These are phyloP conservation scores for Sporothrix variecibatus DNA, from an alignment of 2,329 filamentous ascomycete species.

Conservation along the genomic window DNA sequence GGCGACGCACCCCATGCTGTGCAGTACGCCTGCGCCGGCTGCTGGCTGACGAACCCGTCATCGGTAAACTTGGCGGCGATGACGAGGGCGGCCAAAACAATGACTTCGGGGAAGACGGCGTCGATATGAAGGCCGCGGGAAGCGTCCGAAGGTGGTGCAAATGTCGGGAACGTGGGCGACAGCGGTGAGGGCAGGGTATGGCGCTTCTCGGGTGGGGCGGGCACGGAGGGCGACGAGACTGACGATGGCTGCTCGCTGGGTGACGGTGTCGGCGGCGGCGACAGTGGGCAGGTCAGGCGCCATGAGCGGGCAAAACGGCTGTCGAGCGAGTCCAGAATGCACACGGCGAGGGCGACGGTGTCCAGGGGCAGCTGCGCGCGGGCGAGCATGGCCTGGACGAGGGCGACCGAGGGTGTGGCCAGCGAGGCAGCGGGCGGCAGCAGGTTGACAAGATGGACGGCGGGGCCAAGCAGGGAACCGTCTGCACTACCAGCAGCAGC, in stretches of 20 bases:
- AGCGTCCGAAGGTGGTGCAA: slow-evolving; percentile 34
- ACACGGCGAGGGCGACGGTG: slow-evolving; percentile 64
- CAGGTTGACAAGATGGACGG: slow-evolving; percentile 66
- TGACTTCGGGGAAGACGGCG: slow-evolving; percentile 61
- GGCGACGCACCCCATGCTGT: slow-evolving; percentile 50
- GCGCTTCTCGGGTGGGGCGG: slow-evolving; percentile 39
- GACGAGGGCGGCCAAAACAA: slow-evolving; percentile 62
- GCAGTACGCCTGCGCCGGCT: slow-evolving; percentile 56
- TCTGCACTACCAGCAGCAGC: background rate
- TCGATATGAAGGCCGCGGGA: slow-evolving; percentile 57
- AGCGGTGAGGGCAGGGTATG: slow-evolving; percentile 50
- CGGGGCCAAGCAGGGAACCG: slow-evolving; percentile 53
- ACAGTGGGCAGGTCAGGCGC: slow-evolving; percentile 60
- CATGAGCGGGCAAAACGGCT: slow-evolving; percentile 63
- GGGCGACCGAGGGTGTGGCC: slow-evolving; percentile 56
- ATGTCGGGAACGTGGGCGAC: slow-evolving; percentile 37
- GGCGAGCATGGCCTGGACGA: slow-evolving; percentile 62
- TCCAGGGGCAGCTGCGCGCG: slow-evolving; percentile 61
- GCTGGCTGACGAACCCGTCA: slow-evolving; percentile 59
- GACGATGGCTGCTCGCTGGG: background rate
- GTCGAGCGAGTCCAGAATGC: slow-evolving; percentile 66
- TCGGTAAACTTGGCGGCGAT: slow-evolving; percentile 68
- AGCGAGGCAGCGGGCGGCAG: slow-evolving; percentile 65
- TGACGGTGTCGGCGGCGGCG: background rate
- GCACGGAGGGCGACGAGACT: background rate